Conservation (phyloP, 441 rosid genomes). For the Pelargonium citronellum region DNA sequence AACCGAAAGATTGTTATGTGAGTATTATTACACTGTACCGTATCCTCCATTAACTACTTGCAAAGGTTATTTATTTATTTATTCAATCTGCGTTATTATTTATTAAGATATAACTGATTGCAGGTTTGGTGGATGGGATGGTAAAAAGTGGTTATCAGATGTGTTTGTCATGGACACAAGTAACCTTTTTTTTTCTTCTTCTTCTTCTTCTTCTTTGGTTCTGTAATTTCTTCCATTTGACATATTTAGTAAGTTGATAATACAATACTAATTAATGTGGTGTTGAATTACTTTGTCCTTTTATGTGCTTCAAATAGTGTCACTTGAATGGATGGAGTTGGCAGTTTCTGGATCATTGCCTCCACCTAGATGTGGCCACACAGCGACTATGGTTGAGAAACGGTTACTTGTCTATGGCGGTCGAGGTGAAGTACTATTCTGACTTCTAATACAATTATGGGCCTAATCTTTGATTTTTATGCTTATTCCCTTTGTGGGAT, state of each 20-base stretch:
- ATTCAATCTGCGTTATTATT: conserved; percentile 8
- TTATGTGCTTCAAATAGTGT: conserved; percentile 47
- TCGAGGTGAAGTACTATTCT: conserved; percentile 52
- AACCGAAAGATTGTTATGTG: conserved; percentile 82
- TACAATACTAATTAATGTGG: not conserved
- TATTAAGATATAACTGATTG: conserved; percentile 23
- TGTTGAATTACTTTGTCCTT: conserved; percentile 13
- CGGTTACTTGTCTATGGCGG: conserved; percentile 94
- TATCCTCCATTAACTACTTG: conserved; percentile 18
- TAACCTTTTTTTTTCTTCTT: too few species aligned
- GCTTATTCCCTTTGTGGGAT: not conserved
- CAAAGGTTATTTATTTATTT: not conserved
- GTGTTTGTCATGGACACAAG: conserved; percentile 92
- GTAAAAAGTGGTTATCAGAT: conserved; percentile 97
- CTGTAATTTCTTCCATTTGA: conserved; percentile 14
- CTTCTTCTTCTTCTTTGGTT: conserved; percentile 20
- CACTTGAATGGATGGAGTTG: conserved; percentile 95
- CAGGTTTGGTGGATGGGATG: conserved; percentile 99
- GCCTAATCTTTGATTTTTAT: not conserved
- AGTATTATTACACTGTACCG: conserved; percentile 25
- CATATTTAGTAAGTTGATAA: not conserved
- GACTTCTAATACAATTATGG: conserved; percentile 4
- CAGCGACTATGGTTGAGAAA: conserved; percentile 96
- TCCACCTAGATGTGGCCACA: conserved; percentile 96
- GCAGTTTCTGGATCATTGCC: conserved; percentile 74